Evolutionary conservation across 805 yeast species (phyloP), one percentile per base, ranked within the genome.

Genomic region (Lipomyces japonicus): DNA sequence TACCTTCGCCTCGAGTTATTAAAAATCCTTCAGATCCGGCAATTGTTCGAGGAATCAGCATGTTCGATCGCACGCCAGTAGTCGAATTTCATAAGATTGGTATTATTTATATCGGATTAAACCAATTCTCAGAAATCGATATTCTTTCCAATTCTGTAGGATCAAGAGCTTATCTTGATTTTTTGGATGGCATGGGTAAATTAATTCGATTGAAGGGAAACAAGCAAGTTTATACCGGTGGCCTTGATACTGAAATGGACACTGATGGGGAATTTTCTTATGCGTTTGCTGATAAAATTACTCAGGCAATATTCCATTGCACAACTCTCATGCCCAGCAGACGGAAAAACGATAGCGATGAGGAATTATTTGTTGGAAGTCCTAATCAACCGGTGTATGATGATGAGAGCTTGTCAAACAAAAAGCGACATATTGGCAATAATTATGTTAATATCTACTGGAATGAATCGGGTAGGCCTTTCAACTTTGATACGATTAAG

Each of bases 351-450:
- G 36, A 18, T 22, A 14, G 35, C 21, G 50, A 39, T 12, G 16
- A n/a, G 19, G 22, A 22, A 19, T 10, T 5, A 6, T 31, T 7
- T 6, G 9, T 32, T n/a, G 25, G 22, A 22, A 38, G 31, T 4
- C 28, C 41, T 28, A 39, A 46, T 4, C 44, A 37, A 21, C 32
- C 18, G 22, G 32, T 41, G 36, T 42, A 42, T 36, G 52, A 51
- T 35, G 49, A 43, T 26, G 56, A 51, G 40, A 37, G 50, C 22
- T 31, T 51, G 39, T 45, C 52, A 16, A 49, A 47, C 64, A 88
- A 87, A 67, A 88, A 88, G 66, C 70, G 89, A 48, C 96, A 88
- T 64, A 84, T 88, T 55, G 96, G 96, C 5, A 88, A 88, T 68
- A 78, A 87, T 63, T 82, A 80, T 65, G 93, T 88, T 49, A 85